Percentiles rank a stretch among this genome's conserved stretches.
These are phyloP conservation scores for Leccinum griseonigrum DNA, from an alignment of 1,284 basidiomycete species.

Conservation along the genomic window DNA sequence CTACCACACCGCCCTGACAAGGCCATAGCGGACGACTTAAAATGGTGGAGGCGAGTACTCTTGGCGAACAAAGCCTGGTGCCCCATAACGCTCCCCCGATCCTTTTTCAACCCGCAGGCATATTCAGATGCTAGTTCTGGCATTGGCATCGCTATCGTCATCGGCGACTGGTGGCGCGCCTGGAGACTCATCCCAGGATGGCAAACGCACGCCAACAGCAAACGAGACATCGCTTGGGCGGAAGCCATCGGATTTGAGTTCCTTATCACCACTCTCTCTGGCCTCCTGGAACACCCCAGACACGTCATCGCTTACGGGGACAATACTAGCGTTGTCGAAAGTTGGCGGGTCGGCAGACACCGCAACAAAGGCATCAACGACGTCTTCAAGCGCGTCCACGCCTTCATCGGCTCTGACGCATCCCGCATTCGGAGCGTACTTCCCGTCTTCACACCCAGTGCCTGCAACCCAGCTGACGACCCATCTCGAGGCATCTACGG, in stretches of 20 bases:
- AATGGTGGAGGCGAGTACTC: too few species aligned
- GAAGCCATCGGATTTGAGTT: constrained; percentile 17
- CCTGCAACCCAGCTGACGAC: constrained; percentile 21
- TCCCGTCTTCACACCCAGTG: constrained; percentile 31
- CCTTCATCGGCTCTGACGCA: neutral
- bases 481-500: constrained; percentile 19
- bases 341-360: constrained; percentile 38
- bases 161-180: too few species aligned
- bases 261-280: constrained; percentile 23
- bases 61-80: too few species aligned
- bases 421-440: constrained; percentile 8
- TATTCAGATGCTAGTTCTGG: too few species aligned
- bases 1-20: too few species aligned
- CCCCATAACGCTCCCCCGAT: too few species aligned
- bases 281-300: accelerated
- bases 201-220: neutral
- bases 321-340: constrained; percentile 39
- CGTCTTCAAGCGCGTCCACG: constrained; percentile 26
- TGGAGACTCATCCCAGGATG: neutral
- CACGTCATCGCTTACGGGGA: constrained; percentile 33
- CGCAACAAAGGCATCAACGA: constrained; percentile 26
- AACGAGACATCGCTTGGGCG: constrained; percentile 17
- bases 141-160: too few species aligned
- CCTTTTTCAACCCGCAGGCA: too few species aligned
- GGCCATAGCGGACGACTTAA: too few species aligned